phyloP scores from a whole-genome alignment of 2,329 filamentous ascomycete species.

The Neofusicoccum parvum region DNA sequence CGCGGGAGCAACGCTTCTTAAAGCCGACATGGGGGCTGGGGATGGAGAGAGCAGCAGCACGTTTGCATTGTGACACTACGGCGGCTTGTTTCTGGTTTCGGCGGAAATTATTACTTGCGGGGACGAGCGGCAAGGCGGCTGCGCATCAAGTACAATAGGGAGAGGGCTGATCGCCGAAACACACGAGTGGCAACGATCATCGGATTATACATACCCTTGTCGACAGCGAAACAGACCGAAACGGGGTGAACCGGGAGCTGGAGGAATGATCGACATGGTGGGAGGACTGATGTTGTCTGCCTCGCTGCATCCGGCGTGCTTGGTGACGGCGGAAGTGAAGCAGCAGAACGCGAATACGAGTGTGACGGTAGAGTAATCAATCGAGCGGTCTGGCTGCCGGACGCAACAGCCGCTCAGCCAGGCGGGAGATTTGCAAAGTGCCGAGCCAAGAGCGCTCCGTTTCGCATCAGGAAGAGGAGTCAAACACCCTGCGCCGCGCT shows the following conservation, averaged over 20 bases:
- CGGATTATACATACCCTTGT: background rate
- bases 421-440: background rate
- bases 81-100: background rate
- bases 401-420: background rate
- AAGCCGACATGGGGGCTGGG: background rate
- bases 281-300: background rate
- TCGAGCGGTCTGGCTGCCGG: no score
- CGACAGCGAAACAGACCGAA: slow-evolving; percentile 2
- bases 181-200: background rate
- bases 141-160: background rate
- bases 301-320: no score
- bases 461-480: background rate
- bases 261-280: background rate
- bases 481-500: background rate
- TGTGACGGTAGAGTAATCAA: no score
- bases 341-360: no score
- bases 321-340: no score
- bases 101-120: slow-evolving; percentile 6
- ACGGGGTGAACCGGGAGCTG: background rate
- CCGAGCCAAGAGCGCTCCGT: background rate
- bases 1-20: background rate
- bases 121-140: background rate
- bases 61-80: background rate
- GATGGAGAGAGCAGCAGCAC: no score
- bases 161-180: background rate